Percentiles rank a stretch among this genome's conserved stretches.
phyloP scores from a whole-genome alignment of 768 basidiomycete genomes.

The Leccinum barrowsii region DNA sequence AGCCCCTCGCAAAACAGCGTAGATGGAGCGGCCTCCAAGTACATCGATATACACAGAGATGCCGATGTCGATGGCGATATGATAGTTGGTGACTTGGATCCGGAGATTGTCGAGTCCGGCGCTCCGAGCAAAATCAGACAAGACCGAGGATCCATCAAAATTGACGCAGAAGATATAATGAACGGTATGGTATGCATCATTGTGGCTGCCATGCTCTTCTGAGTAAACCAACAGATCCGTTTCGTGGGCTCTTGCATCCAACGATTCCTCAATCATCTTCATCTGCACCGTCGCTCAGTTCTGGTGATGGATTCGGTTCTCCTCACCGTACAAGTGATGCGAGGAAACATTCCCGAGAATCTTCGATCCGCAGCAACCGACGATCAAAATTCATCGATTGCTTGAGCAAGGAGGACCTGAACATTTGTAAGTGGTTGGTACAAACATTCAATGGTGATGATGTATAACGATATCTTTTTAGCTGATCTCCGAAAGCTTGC shows the following conservation, averaged over 20 bases:
- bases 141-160: conserved; percentile 50
- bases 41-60: conserved; percentile 38
- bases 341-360: conserved; percentile 66
- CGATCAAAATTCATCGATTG: conserved; percentile 81
- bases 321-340: conserved; percentile 31
- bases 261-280: background rate
- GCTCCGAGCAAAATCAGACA: conserved; percentile 40
- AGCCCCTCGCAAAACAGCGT: conserved; percentile 25
- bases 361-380: conserved; percentile 74
- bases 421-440: conserved; percentile 58
- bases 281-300: conserved; percentile 3
- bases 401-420: conserved; percentile 70
- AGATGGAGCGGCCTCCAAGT: conserved; percentile 23
- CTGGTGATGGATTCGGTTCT: conserved; percentile 7
- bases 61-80: conserved; percentile 73
- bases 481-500: conserved; percentile 86
- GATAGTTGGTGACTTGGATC: conserved; percentile 72
- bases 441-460: background rate
- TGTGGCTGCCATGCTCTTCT: conserved; percentile 23
- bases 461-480: conserved; percentile 25
- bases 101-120: conserved; percentile 41
- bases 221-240: conserved; percentile 49
- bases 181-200: conserved; percentile 50
- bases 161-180: conserved; percentile 72
- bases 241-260: conserved; percentile 49